These are phyloP conservation scores for Mrakia gelida DNA, from an alignment of 768 basidiomycete species.

Conservation along the genomic window DNA sequence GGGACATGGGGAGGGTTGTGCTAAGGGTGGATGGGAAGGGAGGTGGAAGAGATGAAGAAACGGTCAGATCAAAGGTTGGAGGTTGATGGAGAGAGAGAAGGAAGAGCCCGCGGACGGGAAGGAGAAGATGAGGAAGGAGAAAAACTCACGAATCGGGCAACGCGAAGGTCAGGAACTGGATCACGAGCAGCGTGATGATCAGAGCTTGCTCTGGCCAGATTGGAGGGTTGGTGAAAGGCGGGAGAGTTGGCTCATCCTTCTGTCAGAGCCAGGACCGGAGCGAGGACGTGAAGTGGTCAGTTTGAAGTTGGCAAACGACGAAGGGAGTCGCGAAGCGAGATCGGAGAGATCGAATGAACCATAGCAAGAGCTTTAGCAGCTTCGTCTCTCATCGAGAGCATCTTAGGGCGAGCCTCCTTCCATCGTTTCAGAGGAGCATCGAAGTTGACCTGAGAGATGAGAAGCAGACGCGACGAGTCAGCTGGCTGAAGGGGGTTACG, in stretches of 20 bases:
- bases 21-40: neutral
- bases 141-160: neutral
- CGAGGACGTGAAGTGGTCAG: neutral
- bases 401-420: constrained; percentile 9
- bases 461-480: neutral
- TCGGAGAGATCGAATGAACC: neutral
- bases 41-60: neutral
- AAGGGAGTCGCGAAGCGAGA: neutral
- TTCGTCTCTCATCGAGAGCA: neutral
- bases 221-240: neutral
- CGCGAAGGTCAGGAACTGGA: neutral
- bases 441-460: constrained; percentile 3
- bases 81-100: neutral
- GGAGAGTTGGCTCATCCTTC: neutral
- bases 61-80: too few relatives aligned
- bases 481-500: neutral
- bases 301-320: too few relatives aligned
- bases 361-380: neutral
- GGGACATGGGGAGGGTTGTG: neutral
- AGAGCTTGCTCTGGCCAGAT: constrained; percentile 11
- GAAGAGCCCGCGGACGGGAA: neutral
- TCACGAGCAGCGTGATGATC: neutral
- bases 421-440: constrained; percentile 4
- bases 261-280: neutral
- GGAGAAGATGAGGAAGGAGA: too few relatives aligned